Evolutionary conservation across 306 rosid genomes (phyloP), one percentile per base, ranked within the genome.

Genomic region (Rubus idaeus): DNA sequence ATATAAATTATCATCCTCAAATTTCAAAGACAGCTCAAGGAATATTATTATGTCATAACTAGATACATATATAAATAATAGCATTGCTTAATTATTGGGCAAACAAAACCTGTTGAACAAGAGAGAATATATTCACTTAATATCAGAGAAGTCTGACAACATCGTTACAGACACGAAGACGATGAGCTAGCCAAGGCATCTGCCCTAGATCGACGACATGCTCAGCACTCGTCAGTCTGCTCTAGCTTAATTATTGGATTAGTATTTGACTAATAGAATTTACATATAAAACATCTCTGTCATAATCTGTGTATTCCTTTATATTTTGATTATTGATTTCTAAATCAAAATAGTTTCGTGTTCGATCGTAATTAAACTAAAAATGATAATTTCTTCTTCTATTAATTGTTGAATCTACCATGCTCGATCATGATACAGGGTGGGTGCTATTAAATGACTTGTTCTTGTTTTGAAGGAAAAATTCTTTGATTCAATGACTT

Each of bases 81-180:
- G n/a, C n/a, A 23, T 58, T 10, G 39, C 64, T 58, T 58, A 58
- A 23, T 58, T 21, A 7, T 58, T 58, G 64, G 39, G 39, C 39
- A 58, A 58, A 58, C 10, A 58, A 55, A 21, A 30, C 39, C 44
- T 11, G 42, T 30, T 35, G n/a, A 61, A 30, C 67, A 61, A 61
- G 67, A 61, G 44, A 30, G 67, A 61, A 61, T 61, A 61, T 61
- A 61, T 61, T 61, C 67, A 61, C 30, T 26, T 30, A 61, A 26
- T 42, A 61, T 13, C 67, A 23, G 67, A 61, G 4, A 61, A 61
- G 42, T 61, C 13, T 61, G 42, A 51, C 17, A 5, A 51, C 20
- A 51, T 16, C 57, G 57, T 51, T 51, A 51, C 20, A 51, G 20
- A 30, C 14, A 61, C 9, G 9, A 30, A 6, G 18, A 12, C 41